A percentile compares a stretch with the other conserved stretches of the same genome.
phyloP scores from a whole-genome alignment of 805 yeast genomes.

The Candida ulmi region DNA sequence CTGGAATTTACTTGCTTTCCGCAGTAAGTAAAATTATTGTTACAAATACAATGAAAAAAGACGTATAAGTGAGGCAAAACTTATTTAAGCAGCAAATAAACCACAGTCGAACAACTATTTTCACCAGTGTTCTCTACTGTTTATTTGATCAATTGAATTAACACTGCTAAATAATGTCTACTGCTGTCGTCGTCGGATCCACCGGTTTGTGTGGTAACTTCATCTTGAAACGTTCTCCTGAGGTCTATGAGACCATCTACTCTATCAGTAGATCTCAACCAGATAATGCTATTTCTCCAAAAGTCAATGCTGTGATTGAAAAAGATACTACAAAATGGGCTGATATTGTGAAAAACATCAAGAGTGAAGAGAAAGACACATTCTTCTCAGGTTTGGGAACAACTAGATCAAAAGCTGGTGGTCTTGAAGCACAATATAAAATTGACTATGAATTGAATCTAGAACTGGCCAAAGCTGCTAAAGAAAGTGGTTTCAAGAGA shows the following conservation, averaged over 20 bases:
- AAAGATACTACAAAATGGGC: slow-evolving; percentile 49
- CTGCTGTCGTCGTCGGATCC: slow-evolving; percentile 50
- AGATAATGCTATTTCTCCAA: slow-evolving; percentile 3
- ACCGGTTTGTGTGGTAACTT: slow-evolving; percentile 74
- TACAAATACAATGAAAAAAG: no score
- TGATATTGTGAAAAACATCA: slow-evolving; percentile 23
- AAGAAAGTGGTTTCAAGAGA: slow-evolving; percentile 59
- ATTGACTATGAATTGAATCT: slow-evolving; percentile 74
- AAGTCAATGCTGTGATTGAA: slow-evolving; percentile 34
- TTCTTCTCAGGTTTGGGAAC: slow-evolving; percentile 72
- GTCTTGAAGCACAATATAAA: slow-evolving; percentile 58
- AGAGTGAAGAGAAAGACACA: slow-evolving; percentile 26
- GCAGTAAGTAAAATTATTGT: no score
- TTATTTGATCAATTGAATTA: no score
- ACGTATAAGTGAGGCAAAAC: no score
- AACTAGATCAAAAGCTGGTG: slow-evolving; percentile 67
- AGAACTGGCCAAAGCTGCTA: slow-evolving; percentile 68
- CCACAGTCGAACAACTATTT: no score
- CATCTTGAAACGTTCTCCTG: slow-evolving; percentile 39
- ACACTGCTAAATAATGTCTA: no score
- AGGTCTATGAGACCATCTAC: slow-evolving; percentile 34
- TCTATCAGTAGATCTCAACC: slow-evolving; percentile 46
- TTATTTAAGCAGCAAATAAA: no score
- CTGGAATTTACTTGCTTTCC: no score
- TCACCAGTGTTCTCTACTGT: no score